Base-by-base conservation (phyloP, 2,329 filamentous ascomycete species). In the Xylariales sp. region DNA sequence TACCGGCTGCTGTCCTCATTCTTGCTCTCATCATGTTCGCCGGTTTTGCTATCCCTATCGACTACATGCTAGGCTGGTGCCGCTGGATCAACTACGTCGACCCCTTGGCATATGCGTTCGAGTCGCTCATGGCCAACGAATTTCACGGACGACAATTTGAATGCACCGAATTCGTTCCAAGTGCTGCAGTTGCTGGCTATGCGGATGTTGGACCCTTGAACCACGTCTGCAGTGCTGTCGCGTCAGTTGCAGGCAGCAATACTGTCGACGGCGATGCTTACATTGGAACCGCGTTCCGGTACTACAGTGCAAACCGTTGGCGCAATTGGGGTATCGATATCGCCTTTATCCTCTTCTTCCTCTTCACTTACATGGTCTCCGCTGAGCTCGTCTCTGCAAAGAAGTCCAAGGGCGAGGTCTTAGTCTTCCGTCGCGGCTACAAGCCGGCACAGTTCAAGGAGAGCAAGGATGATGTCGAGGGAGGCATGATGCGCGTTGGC, bases 81-180 rank as follows among this genome's bases (percentile, higher is more conserved):
- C 71, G 79, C 43, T 94, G 88, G 88, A 80, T 94, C 45, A 82
- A 82, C 55, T 89, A 84, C 57, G 66, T 91, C 24, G 80, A 93
- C 46, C 86, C 86, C 2, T 71, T 93, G 5, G 78, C 77, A 1
- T 93, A 93, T 49, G 79, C 79, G 0, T 94, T 91, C 54, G 88
- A 94, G 59, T 69, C 78, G 0, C 69, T 93, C 16, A 83, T 90
- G 73, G 74, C 86, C 49, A 94, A 93, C 60, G 89, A 95, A 61
- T 94, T 94, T 55, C 60, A 78, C 50, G 64, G 68, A 44, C 76
- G 81, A 18, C 46, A 75, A 0, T 91, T 83, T 58, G 33, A 45
- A 0, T 78, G 75, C 57, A 61, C 60, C 12, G 44, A 59, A 15
- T 71, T 62, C 32, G 62, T 76, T 3, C 74, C 74, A 1, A 60